These are phyloP conservation scores for Paraconiothyrium sp. DNA, from an alignment of 2,329 filamentous ascomycete species.

Conservation along the genomic window DNA sequence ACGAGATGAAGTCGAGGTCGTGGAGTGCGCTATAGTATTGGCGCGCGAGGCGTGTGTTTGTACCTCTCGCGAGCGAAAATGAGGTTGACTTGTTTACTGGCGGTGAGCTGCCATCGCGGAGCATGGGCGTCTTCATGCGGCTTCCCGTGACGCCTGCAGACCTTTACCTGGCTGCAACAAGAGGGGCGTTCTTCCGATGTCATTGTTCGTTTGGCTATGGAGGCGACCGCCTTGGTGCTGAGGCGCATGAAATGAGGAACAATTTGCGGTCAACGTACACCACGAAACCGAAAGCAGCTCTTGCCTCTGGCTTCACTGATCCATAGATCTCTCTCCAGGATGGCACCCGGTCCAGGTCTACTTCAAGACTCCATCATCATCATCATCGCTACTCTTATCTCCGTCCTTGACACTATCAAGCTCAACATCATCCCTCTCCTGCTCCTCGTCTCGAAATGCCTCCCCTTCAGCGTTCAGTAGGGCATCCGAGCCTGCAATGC, in stretches of 20 bases:
- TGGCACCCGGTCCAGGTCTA: slow-evolving; percentile 23
- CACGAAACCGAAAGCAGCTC: background rate
- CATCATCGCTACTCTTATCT: slow-evolving; percentile 34
- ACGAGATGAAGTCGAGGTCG: background rate
- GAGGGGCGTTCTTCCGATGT: background rate
- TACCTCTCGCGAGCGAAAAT: background rate
- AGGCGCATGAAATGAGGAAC: background rate
- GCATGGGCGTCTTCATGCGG: background rate
- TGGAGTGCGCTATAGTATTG: background rate
- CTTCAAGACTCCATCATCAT: slow-evolving; percentile 45
- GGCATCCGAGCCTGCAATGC: slow-evolving; percentile 33
- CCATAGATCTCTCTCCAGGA: background rate
- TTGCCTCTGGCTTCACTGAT: background rate
- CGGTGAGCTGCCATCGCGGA: background rate
- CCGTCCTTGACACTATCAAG: slow-evolving; percentile 38
- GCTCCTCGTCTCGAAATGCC: slow-evolving; percentile 53
- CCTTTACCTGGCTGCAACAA: background rate
- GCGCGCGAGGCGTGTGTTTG: background rate
- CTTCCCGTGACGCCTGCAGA: background rate
- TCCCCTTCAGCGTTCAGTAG: slow-evolving; percentile 29
- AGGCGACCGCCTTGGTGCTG: background rate
- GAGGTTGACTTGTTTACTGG: background rate
- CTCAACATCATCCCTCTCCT: slow-evolving; percentile 37
- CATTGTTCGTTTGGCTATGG: background rate
- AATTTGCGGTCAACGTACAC: background rate